Conservation (phyloP, 1,139 yeast genomes). For the Saccharomyces hybrid region DNA sequence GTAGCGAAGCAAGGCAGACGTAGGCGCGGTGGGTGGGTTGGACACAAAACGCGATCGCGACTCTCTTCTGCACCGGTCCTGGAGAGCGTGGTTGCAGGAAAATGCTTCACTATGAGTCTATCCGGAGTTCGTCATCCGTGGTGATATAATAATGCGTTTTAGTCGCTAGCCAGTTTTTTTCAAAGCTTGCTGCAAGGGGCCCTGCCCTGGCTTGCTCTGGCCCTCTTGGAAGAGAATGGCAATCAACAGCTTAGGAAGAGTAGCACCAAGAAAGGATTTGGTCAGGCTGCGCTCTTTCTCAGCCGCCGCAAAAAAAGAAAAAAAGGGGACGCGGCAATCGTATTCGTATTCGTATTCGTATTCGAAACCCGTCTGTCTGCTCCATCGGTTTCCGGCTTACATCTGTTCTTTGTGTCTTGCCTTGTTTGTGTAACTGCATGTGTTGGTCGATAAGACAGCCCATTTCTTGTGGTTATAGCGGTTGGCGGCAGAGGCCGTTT, state of each 20-base stretch:
- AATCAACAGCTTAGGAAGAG: neutral
- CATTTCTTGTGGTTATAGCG: neutral
- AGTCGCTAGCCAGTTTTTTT: neutral
- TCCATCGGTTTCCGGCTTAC: neutral
- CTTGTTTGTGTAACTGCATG: neutral
- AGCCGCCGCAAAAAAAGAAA: neutral
- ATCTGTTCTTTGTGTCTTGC: neutral
- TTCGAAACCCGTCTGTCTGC: neutral
- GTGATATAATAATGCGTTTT: neutral
- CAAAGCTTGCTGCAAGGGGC: neutral
- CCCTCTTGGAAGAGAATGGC: neutral
- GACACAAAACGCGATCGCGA: neutral
- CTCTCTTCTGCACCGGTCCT: neutral
- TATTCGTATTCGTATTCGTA: neutral
- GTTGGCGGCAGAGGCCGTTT: neutral
- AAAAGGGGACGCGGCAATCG: neutral
- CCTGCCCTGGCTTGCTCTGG: neutral
- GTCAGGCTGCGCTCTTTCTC: neutral
- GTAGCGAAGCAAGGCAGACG: neutral
- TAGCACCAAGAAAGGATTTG: neutral
- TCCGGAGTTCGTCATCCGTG: neutral
- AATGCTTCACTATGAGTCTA: neutral
- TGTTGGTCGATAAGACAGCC: neutral
- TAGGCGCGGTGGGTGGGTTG: neutral
- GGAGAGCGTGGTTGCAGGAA: neutral